These are phyloP conservation scores for Alternaria ethzedia DNA, from an alignment of 2,329 filamentous ascomycete species.

Conservation along the genomic window DNA sequence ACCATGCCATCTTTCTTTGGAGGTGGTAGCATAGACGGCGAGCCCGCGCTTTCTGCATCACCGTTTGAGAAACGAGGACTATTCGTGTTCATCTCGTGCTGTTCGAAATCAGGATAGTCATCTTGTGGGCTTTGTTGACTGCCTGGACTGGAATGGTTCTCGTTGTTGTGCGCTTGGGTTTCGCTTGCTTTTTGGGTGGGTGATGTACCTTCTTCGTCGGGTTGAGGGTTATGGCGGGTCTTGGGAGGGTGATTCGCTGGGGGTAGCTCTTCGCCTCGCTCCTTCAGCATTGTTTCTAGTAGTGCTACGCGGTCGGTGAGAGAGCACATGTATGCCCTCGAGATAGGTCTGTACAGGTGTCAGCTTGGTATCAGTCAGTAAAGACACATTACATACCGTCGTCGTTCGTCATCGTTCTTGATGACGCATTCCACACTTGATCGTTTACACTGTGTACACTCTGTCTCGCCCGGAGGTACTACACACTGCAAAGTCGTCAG, in stretches of 20 bases:
- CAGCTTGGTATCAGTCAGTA: neutral
- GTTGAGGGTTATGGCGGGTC: constrained; percentile 48
- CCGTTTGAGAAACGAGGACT: constrained; percentile 25
- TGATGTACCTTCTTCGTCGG: constrained; percentile 37
- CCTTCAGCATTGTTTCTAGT: constrained; percentile 60
- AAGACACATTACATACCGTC: constrained; percentile 49
- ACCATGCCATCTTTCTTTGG: constrained; percentile 58
- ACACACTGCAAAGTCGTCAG: constrained; percentile 54
- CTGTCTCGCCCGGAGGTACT: constrained; percentile 58
- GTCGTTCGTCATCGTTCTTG: constrained; percentile 64
- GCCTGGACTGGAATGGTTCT: constrained; percentile 38
- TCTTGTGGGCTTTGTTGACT: constrained; percentile 39
- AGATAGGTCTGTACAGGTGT: constrained; percentile 57
- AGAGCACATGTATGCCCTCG: constrained; percentile 64
- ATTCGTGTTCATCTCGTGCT: constrained; percentile 30
- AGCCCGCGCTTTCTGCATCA: constrained; percentile 36
- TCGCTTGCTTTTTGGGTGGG: constrained; percentile 24
- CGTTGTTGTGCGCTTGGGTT: constrained; percentile 12
- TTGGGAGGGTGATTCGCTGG: constrained; percentile 62
- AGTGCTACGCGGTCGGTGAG: constrained; percentile 61
- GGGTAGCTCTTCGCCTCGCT: constrained; percentile 58
- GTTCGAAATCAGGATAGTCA: constrained; percentile 30
- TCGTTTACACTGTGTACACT: constrained; percentile 61
- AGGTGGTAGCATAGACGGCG: constrained; percentile 41
- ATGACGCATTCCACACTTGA: constrained; percentile 61